Percentiles rank a stretch among this genome's conserved stretches.
These are phyloP conservation scores for Skeletonema costatum DNA, from an alignment of 108 stramenopile genomes.

Conservation along the genomic window DNA sequence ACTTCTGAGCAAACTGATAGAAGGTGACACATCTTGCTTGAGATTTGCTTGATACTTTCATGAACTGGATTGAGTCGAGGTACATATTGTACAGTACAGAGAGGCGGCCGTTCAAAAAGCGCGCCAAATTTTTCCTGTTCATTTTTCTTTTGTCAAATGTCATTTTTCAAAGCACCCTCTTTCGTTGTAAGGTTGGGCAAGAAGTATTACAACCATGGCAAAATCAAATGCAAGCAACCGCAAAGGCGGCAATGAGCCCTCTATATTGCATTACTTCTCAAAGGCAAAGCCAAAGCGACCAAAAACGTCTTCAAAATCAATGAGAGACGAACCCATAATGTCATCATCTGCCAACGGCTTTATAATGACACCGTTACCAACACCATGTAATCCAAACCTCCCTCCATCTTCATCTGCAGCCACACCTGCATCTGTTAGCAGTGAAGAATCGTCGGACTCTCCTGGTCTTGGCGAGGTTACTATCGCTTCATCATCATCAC, in stretches of 20 bases:
- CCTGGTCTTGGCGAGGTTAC: background rate
- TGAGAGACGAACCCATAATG: background rate
- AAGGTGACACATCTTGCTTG: no score
- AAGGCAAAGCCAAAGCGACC: conserved; percentile 3
- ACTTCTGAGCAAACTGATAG: no score
- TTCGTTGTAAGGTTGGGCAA: background rate
- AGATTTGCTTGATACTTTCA: no score
- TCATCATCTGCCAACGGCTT: background rate
- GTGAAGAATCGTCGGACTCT: background rate
- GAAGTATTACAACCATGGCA: background rate
- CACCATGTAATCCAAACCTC: background rate
- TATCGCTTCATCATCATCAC: background rate
- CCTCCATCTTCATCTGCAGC: background rate
- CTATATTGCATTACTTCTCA: conserved; percentile 9
- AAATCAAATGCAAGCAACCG: background rate
- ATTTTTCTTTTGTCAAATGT: background rate
- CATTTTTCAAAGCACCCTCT: background rate
- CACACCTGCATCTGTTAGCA: background rate
- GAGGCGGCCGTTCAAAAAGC: background rate
- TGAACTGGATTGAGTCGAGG: no score
- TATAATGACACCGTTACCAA: background rate
- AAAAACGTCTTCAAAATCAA: background rate
- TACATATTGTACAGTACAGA: no score
- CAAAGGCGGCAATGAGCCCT: background rate
- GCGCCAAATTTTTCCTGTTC: background rate